Evolutionary conservation across 495 filamentous ascomycete genomes (phyloP).

Genomic region (Elaphomyces granulatus): DNA sequence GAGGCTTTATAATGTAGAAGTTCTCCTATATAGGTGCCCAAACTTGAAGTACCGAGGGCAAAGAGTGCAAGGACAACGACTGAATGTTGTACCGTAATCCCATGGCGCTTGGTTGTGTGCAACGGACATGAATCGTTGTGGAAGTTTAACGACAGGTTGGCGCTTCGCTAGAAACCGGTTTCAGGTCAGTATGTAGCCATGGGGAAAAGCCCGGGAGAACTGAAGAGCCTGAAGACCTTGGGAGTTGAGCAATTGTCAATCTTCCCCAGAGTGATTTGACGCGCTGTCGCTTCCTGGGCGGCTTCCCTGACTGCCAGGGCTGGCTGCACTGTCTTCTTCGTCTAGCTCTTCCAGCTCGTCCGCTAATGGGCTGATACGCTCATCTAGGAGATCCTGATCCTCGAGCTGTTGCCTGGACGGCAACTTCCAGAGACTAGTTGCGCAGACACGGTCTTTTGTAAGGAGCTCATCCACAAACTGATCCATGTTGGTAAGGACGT

Average conservation of each 20-base stretch:
- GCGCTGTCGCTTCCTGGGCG: conserved; percentile 2
- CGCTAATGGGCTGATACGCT: conserved; percentile 64
- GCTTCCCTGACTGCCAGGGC: conserved; percentile 5
- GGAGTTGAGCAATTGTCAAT: background rate
- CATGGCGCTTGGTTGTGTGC: too few species aligned
- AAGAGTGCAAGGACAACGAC: too few species aligned
- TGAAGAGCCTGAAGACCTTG: too few species aligned
- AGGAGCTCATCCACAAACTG: conserved; percentile 88
- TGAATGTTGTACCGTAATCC: too few species aligned
- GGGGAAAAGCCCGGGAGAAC: too few species aligned
- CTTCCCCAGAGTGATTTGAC: background rate
- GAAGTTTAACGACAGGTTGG: too few species aligned
- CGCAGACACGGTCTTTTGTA: conserved; percentile 79
- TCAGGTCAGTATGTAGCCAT: too few species aligned
- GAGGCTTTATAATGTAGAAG: too few species aligned
- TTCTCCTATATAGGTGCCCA: too few species aligned
- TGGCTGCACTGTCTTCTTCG: conserved; percentile 20
- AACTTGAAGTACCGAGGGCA: too few species aligned
- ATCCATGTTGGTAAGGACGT: conserved; percentile 67
- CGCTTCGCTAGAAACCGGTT: too few species aligned
- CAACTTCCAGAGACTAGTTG: conserved; percentile 86
- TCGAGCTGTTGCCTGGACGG: conserved; percentile 69
- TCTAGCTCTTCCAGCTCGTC: conserved; percentile 78
- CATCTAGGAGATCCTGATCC: conserved; percentile 77
- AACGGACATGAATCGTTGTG: too few species aligned